Base-by-base conservation (phyloP, 768 basidiomycete genomes). In the Leccinum aurantiacum region DNA sequence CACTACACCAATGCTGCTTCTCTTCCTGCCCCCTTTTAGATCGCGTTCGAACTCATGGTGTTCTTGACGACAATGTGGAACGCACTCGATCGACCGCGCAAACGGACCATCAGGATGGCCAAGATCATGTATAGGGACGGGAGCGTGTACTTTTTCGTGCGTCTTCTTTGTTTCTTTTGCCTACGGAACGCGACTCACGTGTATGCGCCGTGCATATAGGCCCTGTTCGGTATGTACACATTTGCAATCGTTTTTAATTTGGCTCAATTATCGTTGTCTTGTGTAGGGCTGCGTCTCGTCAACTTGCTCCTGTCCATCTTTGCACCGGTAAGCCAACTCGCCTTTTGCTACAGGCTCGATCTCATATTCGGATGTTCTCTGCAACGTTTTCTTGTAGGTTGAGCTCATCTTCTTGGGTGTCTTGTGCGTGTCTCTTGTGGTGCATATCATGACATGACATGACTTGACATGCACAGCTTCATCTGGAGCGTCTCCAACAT, bases 31-130 rank as follows among this genome's bases (percentile, higher is more conserved):
- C 17, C 4, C 44, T 4, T 47, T 17, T 25, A 75, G 73, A 63
- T 73, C 1, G 62, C 52, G 1, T 75, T 73, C 15, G 73, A 76
- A 51, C 13, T 68, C 22, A 62, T 76, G 60, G 50, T 76, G 6
- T 75, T 75, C 52, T 7, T 29, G 29, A 29, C 9, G 29, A 29
- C 8, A 9, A 29, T 29, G 29, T 29, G 29, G 29, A 29, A 29
- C 29, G 29, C 29, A 29, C 29, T 29, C 29, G 29, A 29, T 9
- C 8, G 29, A 29, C 41, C 29, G 0, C 29, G 29, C 29, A 29
- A 29, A 29, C 29, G 58, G 17, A 29, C 62, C 31, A 38, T 29
- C 11, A 33, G 53, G 47, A 70, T 74, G 69, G 37, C 64, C 31
- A 31, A 31, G 9, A 10, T 31, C 29, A 31, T 31, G 29, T 31